Evolutionary conservation across 495 filamentous ascomycete genomes (phyloP).

Genomic region (Aspergillus olivimuriae): DNA sequence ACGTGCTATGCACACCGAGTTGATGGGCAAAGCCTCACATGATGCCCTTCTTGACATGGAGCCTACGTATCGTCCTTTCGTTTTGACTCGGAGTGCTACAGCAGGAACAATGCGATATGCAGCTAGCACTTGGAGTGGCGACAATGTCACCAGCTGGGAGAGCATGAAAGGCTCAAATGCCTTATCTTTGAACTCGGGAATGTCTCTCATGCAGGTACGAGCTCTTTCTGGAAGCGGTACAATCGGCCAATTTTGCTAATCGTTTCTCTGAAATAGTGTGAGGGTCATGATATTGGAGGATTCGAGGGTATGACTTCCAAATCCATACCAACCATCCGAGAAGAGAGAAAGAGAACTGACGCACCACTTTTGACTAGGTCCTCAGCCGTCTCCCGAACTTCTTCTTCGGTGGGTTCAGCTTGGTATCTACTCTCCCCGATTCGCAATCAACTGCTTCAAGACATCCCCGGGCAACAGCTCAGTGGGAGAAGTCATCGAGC

Average conservation of each 20-base stretch:
- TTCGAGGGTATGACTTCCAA: conserved; percentile 42
- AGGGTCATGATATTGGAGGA: conserved; percentile 66
- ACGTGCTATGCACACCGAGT: conserved; percentile 55
- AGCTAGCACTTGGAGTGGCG: conserved; percentile 60
- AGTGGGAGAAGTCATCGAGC: conserved; percentile 63
- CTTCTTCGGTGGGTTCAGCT: conserved; percentile 66
- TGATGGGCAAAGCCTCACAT: conserved; percentile 60
- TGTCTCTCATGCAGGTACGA: conserved; percentile 46
- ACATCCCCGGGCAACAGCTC: conserved; percentile 53
- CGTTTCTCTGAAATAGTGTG: too few relatives aligned
- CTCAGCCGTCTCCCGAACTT: conserved; percentile 60
- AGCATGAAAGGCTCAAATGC: conserved; percentile 62
- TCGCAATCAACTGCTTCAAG: conserved; percentile 73
- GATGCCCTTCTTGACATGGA: conserved; percentile 51
- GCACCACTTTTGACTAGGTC: conserved; percentile 30
- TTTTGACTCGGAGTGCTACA: conserved; percentile 62
- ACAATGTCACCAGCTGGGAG: conserved; percentile 62
- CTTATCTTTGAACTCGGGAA: conserved; percentile 57
- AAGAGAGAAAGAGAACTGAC: neutral
- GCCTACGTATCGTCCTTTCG: conserved; percentile 52
- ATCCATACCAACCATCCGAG: neutral
- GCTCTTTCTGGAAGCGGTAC: neutral
- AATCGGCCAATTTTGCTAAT: too few relatives aligned
- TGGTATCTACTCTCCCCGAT: conserved; percentile 60
- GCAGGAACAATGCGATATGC: conserved; percentile 62